Conservation (phyloP, 2,329 filamentous ascomycete species). For the Calonectria honghensis region DNA sequence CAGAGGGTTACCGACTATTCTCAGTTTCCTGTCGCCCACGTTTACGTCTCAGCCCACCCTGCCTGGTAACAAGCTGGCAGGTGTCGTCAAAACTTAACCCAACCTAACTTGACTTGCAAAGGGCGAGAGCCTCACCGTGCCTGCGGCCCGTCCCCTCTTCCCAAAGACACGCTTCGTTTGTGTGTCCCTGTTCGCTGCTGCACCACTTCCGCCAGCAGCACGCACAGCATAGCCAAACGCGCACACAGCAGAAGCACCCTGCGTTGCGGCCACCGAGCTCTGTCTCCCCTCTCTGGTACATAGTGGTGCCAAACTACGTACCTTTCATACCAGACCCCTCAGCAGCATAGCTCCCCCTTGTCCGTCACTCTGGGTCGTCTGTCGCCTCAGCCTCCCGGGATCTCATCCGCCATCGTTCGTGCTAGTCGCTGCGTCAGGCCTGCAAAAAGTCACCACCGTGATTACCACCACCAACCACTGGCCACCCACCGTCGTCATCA, state of each 20-base stretch:
- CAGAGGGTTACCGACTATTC: conserved; percentile 30
- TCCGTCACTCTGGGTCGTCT: conserved; percentile 36
- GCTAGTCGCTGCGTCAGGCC: conserved; percentile 50
- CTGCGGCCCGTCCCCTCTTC: conserved; percentile 41
- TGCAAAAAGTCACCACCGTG: conserved; percentile 47
- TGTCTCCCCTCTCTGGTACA: conserved; percentile 22
- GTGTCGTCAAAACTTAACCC: conserved; percentile 40
- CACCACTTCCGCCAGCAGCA: conserved; percentile 51
- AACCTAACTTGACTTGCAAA: conserved; percentile 40
- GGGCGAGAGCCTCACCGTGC: conserved; percentile 44
- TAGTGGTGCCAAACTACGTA: conserved; percentile 29
- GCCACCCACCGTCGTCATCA: conserved; percentile 51
- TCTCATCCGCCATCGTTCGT: conserved; percentile 51
- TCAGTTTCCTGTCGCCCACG: conserved; percentile 39
- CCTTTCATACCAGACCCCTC: conserved; percentile 29
- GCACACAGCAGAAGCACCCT: conserved; percentile 46
- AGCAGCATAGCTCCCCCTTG: conserved; percentile 42
- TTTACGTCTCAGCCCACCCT: conserved; percentile 40
- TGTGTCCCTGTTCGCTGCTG: conserved; percentile 50
- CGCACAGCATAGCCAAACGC: conserved; percentile 47
- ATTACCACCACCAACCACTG: conserved; percentile 41
- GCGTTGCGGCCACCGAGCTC: conserved; percentile 42
- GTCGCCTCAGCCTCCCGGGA: conserved; percentile 41
- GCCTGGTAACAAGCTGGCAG: conserved; percentile 36
- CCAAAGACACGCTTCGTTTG: conserved; percentile 42